phyloP scores from a whole-genome alignment of 2,329 filamentous ascomycete genomes.

The Talaromyces sp. region DNA sequence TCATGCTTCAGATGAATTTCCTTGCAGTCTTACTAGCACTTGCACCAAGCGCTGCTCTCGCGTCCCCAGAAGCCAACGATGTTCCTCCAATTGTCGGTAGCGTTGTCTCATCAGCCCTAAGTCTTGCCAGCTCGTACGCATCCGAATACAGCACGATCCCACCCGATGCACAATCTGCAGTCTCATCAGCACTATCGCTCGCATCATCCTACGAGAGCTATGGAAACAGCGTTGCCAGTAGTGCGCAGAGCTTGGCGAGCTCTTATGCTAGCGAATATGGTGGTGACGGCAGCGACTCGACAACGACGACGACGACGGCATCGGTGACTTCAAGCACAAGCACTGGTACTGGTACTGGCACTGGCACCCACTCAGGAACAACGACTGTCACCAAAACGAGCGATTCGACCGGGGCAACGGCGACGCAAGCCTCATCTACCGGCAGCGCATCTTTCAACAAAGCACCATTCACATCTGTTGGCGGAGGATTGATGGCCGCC shows the following conservation, averaged over 20 bases:
- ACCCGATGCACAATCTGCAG: constrained; percentile 14
- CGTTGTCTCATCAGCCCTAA: constrained; percentile 14
- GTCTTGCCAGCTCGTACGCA: constrained; percentile 15
- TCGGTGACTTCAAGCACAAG: not conserved
- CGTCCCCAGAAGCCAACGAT: constrained; percentile 3
- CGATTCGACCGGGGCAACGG: not conserved
- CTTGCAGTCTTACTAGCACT: not conserved
- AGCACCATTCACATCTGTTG: not conserved
- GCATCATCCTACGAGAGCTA: constrained; percentile 16
- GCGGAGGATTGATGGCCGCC: not conserved
- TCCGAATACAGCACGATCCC: constrained; percentile 17
- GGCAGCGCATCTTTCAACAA: constrained; percentile 1
- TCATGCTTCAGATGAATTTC: constrained; percentile 1
- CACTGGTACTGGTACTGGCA: not conserved
- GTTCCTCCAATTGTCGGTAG: constrained; percentile 8
- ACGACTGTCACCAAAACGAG: not conserved
- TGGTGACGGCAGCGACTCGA: not conserved
- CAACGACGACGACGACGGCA: not conserved
- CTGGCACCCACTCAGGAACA: not conserved
- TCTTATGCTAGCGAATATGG: constrained; percentile 16
- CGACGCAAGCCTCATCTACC: constrained; percentile 12
- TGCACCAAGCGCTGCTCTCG: not conserved
- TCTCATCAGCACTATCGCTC: constrained; percentile 11
- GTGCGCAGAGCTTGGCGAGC: constrained; percentile 11
- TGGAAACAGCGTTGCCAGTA: constrained; percentile 11